phyloP scores from a whole-genome alignment of 139 green algal species.

The Pseudopediastrum boryanum region DNA sequence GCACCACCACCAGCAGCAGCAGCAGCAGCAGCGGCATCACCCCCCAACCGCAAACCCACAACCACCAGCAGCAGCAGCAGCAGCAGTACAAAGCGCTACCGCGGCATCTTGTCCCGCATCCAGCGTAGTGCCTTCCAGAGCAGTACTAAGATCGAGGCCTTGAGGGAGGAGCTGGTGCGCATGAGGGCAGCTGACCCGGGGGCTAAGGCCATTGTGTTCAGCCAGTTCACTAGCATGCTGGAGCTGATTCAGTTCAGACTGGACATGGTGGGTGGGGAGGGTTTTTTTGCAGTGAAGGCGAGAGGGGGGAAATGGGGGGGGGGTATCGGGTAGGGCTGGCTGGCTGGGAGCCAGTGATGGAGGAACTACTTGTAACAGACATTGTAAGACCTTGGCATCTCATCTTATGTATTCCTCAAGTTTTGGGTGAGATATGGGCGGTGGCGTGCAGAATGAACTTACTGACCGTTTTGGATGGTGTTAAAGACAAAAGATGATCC shows the following conservation, averaged over 20 bases:
- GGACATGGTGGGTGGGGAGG: constrained; percentile 57
- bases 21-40: constrained; percentile 8
- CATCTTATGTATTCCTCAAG: too few relatives aligned
- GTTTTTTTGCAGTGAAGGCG: not conserved
- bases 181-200: constrained; percentile 74
- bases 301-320: too few relatives aligned
- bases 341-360: too few relatives aligned
- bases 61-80: constrained; percentile 5
- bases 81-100: not conserved
- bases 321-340: too few relatives aligned
- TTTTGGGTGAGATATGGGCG: too few relatives aligned
- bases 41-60: not conserved
- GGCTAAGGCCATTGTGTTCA: constrained; percentile 92
- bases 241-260: constrained; percentile 84
- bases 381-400: too few relatives aligned
- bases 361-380: too few relatives aligned
- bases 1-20: not conserved
- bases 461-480: too few relatives aligned
- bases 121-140: constrained; percentile 73
- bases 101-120: constrained; percentile 81
- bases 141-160: constrained; percentile 94
- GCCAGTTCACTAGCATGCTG: constrained; percentile 95
- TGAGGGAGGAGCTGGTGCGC: constrained; percentile 78
- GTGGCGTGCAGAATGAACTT: too few relatives aligned
- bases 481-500: too few relatives aligned